These are phyloP conservation scores for Carex littledalei DNA, from an alignment of 176 grass and related monocot genomes.

Conservation along the genomic window DNA sequence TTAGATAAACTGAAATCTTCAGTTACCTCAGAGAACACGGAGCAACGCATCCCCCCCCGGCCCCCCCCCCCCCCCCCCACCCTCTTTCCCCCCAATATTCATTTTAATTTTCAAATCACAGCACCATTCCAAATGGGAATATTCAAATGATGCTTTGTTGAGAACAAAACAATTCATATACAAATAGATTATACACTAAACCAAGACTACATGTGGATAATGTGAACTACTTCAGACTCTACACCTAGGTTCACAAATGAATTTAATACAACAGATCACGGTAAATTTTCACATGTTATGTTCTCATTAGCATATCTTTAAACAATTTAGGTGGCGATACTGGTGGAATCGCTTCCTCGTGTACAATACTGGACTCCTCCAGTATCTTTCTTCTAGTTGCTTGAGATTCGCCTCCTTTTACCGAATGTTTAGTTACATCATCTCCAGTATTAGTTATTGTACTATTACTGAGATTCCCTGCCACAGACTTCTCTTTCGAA, in stretches of 20 bases:
- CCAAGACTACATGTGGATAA: background rate
- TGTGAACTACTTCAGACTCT: background rate
- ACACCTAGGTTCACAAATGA: conserved; percentile 2
- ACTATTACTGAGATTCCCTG: conserved; percentile 34
- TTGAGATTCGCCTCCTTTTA: conserved; percentile 32
- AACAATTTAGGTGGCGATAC: conserved; percentile 52
- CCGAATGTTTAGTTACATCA: conserved; percentile 3
- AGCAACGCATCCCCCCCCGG: fast-evolving
- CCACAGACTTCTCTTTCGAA: conserved; percentile 35
- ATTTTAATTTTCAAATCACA: background rate
- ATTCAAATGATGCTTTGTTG: background rate
- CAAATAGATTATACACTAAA: conserved; percentile 12
- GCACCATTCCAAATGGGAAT: background rate
- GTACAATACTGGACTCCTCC: conserved; percentile 43
- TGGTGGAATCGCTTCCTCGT: conserved; percentile 65
- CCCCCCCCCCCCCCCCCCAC: too few species aligned
- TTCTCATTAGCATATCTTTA: conserved; percentile 31
- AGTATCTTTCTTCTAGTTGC: conserved; percentile 67
- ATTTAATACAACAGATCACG: background rate
- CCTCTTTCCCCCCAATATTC: background rate
- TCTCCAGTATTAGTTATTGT: conserved; percentile 30
- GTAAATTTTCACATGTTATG: conserved; percentile 5
- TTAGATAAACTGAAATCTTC: too few species aligned
- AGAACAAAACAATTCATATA: conserved; percentile 4
- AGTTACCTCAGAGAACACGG: too few species aligned